These are phyloP conservation scores for Nicotiana knightiana DNA, from an alignment of 257 asterid species.

Conservation along the genomic window DNA sequence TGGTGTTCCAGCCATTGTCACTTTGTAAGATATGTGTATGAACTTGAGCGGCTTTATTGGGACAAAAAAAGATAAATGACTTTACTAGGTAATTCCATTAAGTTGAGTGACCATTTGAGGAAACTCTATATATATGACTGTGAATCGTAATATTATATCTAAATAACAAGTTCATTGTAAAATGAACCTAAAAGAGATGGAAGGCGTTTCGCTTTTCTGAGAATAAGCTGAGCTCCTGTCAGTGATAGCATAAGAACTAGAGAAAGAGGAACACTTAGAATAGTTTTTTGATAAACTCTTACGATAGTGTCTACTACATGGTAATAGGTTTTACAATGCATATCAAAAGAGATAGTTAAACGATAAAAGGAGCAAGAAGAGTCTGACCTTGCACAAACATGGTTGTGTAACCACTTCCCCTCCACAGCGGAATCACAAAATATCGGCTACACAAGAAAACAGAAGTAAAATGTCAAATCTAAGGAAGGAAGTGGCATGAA, in stretches of 20 bases:
- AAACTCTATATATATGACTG: not conserved
- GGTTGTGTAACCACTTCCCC: constrained; percentile 82
- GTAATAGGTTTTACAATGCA: not conserved
- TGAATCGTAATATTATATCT: not conserved
- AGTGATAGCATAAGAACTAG: not conserved
- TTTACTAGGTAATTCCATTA: no score
- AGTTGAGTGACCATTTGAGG: no score
- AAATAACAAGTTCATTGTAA: not conserved
- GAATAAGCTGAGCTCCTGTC: not conserved
- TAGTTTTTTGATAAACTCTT: not conserved
- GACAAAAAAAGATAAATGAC: no score
- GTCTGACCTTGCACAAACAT: constrained; percentile 83
- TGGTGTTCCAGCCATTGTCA: no score
- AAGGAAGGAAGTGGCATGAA: constrained; percentile 3
- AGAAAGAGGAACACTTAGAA: not conserved
- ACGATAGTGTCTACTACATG: not conserved
- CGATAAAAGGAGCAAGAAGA: constrained; percentile 2
- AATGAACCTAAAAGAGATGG: not conserved
- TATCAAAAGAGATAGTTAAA: not conserved
- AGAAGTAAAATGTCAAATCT: constrained; percentile 9
- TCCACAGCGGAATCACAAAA: constrained; percentile 92
- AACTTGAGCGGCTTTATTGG: no score
- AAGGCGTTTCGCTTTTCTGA: not conserved
- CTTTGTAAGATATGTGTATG: no score
- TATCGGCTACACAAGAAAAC: constrained; percentile 51